Evolutionary conservation across 2,329 filamentous ascomycete species (phyloP).

Genomic region (Pseudopyricularia javanii): DNA sequence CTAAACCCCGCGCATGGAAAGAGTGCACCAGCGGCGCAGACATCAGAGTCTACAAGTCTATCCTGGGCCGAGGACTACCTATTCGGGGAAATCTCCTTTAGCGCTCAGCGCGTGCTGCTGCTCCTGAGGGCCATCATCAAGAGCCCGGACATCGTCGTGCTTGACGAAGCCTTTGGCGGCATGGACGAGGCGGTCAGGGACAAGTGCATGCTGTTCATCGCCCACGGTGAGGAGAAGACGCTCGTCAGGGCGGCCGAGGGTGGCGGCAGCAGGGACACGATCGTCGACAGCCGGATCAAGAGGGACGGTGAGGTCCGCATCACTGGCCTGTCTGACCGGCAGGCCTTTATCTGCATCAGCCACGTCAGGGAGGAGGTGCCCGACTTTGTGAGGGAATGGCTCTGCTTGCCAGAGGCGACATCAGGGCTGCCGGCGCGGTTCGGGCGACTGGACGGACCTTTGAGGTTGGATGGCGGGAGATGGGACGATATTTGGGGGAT

Average conservation of each 20-base stretch:
- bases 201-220: constrained; percentile 74
- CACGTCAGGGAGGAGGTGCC: constrained; percentile 88
- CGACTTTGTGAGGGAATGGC: constrained; percentile 68
- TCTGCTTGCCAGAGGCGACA: constrained; percentile 71
- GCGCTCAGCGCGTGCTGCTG: constrained; percentile 71
- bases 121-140: constrained; percentile 76
- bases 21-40: not conserved
- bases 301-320: constrained; percentile 36
- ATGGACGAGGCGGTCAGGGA: constrained; percentile 76
- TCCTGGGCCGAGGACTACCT: constrained; percentile 55
- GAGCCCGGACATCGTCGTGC: constrained; percentile 66
- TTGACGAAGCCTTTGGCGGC: constrained; percentile 81
- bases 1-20: constrained; percentile 40
- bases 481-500: constrained; percentile 58
- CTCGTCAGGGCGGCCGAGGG: constrained; percentile 9
- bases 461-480: constrained; percentile 40
- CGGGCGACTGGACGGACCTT: constrained; percentile 49
- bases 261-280: constrained; percentile 2
- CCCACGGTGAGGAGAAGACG: constrained; percentile 42
- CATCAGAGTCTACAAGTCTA: constrained; percentile 12
- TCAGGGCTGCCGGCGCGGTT: constrained; percentile 48
- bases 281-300: constrained; percentile 33
- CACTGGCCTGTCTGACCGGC: constrained; percentile 50
- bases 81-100: constrained; percentile 68
- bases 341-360: constrained; percentile 85